Base-by-base conservation (phyloP, 2,329 filamentous ascomycete species). In the Akanthomyces lecanii region DNA sequence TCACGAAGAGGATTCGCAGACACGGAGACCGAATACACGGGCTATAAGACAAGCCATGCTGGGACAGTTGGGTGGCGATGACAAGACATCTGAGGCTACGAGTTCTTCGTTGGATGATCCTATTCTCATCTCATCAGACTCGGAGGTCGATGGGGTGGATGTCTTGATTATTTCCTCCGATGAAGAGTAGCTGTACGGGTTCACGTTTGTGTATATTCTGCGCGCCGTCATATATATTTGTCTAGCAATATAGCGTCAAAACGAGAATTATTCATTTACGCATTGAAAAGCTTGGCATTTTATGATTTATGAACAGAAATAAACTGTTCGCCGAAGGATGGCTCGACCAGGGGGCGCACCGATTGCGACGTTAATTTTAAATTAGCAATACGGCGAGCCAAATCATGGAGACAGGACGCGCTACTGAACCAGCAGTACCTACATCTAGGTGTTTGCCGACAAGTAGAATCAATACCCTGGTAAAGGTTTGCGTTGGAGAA, bases 81-180 rank as follows among this genome's bases (percentile, higher is more conserved):
- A 50, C n/a, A 18, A n/a, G 30, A 16, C 21, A 4, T 2, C 23
- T 14, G 38, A 45, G 14, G 48, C 48, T 11, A 18, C 44, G 12
- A 2, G 28, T 7, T 44, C 28, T 14, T 45, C 59, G 4, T 28
- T 33, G 28, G 40, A 36, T n/a, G 59, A 61, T 28, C 48, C 50
- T 2, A 54, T 61, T n/a, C 25, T 54, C 23, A 61, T 61, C 33
- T 54, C 50, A 28, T 61, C 59, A 16, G 59, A 25, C 18, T 61
- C 57, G 4, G 57, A 52, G n/a, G 57, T 45, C 4, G 47, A 42
- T 21, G 18, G 12, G 4, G 42, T 38, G n/a, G 21, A 50, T 10
- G 21, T 58, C 25, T 21, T 57, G 40, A 4, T 30, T 25, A 57
- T 57, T 33, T 57, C 54, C 2, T 57, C 54, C 3, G 54, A 57